A percentile compares a stretch with the other conserved stretches of the same genome.
These are phyloP conservation scores for Pythium biforme DNA, from an alignment of 352 stramenopile species.

Conservation along the genomic window DNA sequence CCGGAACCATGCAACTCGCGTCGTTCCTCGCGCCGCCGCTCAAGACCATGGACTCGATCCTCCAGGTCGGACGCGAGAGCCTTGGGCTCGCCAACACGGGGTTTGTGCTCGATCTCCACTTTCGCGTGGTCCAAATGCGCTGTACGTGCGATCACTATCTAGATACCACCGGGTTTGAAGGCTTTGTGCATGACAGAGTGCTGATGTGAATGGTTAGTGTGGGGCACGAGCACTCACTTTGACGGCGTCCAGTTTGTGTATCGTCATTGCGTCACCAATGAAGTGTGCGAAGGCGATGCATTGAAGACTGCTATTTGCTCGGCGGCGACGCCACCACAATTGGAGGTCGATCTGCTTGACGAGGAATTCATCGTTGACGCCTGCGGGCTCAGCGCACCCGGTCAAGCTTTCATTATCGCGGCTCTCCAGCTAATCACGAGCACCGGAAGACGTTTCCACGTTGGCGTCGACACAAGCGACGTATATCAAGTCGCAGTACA, in stretches of 20 bases:
- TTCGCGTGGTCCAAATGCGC: neutral
- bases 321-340: neutral
- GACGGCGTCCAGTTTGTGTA: conserved; percentile 17
- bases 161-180: neutral
- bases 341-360: conserved; percentile 8
- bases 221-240: conserved; percentile 4
- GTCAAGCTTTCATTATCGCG: neutral
- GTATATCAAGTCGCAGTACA: neutral
- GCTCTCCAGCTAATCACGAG: conserved; percentile 7
- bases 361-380: conserved; percentile 13
- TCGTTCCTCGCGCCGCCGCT: conserved; percentile 3
- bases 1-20: neutral
- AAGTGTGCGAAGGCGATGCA: neutral
- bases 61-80: conserved; percentile 1
- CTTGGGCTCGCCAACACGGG: neutral
- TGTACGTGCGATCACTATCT: neutral
- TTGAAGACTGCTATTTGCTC: neutral
- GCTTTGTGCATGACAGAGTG: neutral
- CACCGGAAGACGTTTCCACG: conserved; percentile 5
- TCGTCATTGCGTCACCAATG: conserved; percentile 3
- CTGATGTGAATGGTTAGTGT: conserved; percentile 3
- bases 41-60: conserved; percentile 2
- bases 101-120: neutral
- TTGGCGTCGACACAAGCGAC: neutral
- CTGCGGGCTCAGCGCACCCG: neutral